Evolutionary conservation across 1,139 yeast genomes (phyloP), one percentile per base, ranked within the genome.

Genomic region (Suhomyces kunorum): DNA sequence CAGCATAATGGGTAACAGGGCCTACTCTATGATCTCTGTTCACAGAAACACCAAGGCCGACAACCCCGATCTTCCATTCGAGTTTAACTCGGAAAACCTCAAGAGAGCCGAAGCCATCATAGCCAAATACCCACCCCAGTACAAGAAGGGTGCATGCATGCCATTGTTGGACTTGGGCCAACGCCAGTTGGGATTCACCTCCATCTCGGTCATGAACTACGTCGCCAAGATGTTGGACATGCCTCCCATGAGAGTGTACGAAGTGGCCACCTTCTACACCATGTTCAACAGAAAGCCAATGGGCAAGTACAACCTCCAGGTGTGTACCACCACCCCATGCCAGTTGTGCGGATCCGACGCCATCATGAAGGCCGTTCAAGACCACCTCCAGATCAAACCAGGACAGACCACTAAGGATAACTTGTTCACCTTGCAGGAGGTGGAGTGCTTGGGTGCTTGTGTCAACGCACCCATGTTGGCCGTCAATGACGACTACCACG

Each of bases 211-310:
- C 47, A 87, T 92, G 92, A 88, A 90, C 69, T 89, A 90, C 61
- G 95, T 87, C 32, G 96, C 95, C 45, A 80, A 83, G 65, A 59
- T 84, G 58, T 76, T 87, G 57, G 92, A 87, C 57, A 84, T 87
- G 83, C 96, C 96, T 23, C 95, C 95, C 48, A 87, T 87, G 96
- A 80, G 96, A 70, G 96, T 87, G 23, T 87, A 87, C 64, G 96
- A 87, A 64, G 96, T 87, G 46, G 96, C 96, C 29, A 85, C 95
- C 35, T 87, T 87, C 69, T 87, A 87, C 69, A 87, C 96, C 55
- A 87, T 87, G 96, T 87, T 83, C 71, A 86, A 86, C 68, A 81
- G 95, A 65, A 75, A 78, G 53, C 95, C 95, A 40, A 81, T 87
- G 78, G 95, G 96, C 49, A 86, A 87, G 61, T 85, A 80, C 63